These are phyloP conservation scores for Nemophila menziesii DNA, from an alignment of 257 asterid species.

Conservation along the genomic window DNA sequence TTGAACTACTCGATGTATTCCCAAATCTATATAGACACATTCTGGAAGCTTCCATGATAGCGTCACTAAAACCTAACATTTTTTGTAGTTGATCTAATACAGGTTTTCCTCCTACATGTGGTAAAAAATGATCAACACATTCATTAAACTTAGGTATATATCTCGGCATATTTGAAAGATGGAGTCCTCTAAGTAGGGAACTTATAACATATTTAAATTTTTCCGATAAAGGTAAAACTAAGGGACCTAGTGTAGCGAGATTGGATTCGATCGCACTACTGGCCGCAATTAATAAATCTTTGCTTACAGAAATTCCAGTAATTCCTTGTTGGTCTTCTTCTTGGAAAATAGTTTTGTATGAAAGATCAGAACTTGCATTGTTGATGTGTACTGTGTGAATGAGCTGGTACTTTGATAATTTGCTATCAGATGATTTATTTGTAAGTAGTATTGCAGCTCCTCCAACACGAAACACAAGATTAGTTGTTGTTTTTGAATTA, in stretches of 20 bases:
- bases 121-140: not conserved
- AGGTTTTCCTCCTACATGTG: conserved; percentile 3
- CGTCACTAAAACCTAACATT: conserved; percentile 3
- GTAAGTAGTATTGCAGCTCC: not conserved
- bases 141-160: not conserved
- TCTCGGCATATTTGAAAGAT: not conserved
- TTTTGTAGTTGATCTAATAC: conserved; percentile 6
- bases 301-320: not conserved
- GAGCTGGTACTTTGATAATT: conserved; percentile 7
- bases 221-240: conserved; percentile 3
- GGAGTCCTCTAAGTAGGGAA: not conserved
- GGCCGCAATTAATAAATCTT: conserved; percentile 3
- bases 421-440: not conserved
- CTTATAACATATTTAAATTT: not conserved
- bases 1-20: conserved; percentile 7
- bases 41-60: conserved; percentile 6
- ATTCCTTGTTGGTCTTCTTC: conserved; percentile 6
- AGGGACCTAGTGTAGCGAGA: conserved; percentile 3
- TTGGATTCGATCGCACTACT: not conserved
- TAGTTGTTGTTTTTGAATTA: not conserved
- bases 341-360: conserved; percentile 7
- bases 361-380: conserved; percentile 4
- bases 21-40: conserved; percentile 8
- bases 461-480: not conserved
- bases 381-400: conserved; percentile 5